Evolutionary conservation across 306 rosid genomes (phyloP), one percentile per base, ranked within the genome.

Genomic region (Vigna nakashimae): DNA sequence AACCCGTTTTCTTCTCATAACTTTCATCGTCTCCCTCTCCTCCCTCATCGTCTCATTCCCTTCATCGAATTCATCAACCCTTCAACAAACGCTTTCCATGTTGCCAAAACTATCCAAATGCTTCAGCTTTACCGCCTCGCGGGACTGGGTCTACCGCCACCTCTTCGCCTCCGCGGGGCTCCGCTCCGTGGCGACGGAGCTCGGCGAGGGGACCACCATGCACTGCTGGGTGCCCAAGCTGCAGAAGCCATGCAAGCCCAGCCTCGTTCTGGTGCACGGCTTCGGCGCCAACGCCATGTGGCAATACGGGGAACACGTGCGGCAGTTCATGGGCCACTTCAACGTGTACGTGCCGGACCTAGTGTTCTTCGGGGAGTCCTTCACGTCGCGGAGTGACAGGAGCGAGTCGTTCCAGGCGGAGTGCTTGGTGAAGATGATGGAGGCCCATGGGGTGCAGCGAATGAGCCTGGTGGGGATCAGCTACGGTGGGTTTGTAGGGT

Each of bases 251-350:
- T 34, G 36, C 40, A 87, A 90, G 7, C 93, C 93, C 2, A 60
- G 67, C 2, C 86, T 92, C 9, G 53, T 92, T 45, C 88, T 92
- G 4, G 48, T 92, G 22, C 97, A 92, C 12, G 97, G 97, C 9
- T 90, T 92, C 22, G 97, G 96, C 9, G 96, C 96, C 64, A 90
- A 87, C 1, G 97, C 97, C 2, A 92, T 86, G 92, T 92, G 96
- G 93, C 97, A 92, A 79, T 90, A 82, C 73, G 87, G 89, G 7
- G 92, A 89, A 4, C 88, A 83, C 71, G 71, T 92, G 34, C 71
- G 80, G 0, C 87, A 83, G 20, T 83, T 92, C 48, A 77, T 76
- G 5, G 1, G 74, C 0, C 71, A 56, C 0, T 92, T 89, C 81
- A 89, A 92, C 26, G 89, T 92, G 2, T 92, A 84, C 62, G 94